phyloP scores from a whole-genome alignment of 2,329 filamentous ascomycete genomes.

The Beauveria australis region DNA sequence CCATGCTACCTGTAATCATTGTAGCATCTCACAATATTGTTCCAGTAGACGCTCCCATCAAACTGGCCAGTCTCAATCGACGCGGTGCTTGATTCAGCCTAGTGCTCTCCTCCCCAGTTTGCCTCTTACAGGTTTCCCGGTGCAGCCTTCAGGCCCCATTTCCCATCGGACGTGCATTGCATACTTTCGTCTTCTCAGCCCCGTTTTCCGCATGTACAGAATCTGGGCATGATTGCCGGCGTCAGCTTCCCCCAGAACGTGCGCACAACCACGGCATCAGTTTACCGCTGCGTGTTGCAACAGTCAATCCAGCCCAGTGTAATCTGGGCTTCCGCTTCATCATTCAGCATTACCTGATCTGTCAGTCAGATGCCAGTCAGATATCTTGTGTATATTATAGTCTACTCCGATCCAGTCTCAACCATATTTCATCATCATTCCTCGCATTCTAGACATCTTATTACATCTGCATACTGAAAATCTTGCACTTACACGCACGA shows the following conservation, averaged over 20 bases:
- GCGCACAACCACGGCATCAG: background rate
- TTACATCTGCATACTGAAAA: background rate
- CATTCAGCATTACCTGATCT: background rate
- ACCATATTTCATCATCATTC: background rate
- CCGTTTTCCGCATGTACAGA: slow-evolving; percentile 2
- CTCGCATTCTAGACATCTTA: background rate
- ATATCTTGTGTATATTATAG: slow-evolving; percentile 5
- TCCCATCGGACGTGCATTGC: slow-evolving; percentile 1
- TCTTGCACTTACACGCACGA: background rate
- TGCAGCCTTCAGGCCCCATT: background rate
- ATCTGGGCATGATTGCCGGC: slow-evolving; percentile 3
- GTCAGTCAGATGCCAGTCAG: background rate
- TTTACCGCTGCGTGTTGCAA: background rate
- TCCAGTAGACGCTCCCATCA: background rate
- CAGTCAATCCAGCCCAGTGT: background rate
- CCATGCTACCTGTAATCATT: slow-evolving; percentile 9
- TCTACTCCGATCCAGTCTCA: background rate
- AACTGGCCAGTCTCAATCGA: background rate
- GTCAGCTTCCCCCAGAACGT: slow-evolving; percentile 2
- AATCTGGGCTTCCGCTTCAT: background rate
- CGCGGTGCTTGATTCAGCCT: background rate
- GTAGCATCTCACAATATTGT: background rate
- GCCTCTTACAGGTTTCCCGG: slow-evolving; percentile 10
- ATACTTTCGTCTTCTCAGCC: background rate
- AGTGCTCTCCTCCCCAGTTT: slow-evolving; percentile 1